Evolutionary conservation across 441 rosid genomes (phyloP).

Genomic region (Populus hybrid): DNA sequence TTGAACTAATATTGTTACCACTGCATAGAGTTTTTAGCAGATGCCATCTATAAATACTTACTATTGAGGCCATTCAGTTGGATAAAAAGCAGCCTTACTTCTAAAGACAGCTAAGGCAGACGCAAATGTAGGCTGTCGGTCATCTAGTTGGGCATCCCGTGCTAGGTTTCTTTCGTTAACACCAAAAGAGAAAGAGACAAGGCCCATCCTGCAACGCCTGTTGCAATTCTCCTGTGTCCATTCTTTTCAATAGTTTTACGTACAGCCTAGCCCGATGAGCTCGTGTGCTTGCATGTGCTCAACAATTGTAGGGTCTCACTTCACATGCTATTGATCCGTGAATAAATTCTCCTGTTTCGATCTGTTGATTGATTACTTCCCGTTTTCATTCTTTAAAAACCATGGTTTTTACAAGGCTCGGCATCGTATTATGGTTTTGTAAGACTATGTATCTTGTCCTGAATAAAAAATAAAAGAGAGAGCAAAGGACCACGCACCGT

Average conservation of each 20-base stretch:
- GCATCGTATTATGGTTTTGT: too few species aligned
- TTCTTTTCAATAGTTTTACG: not conserved
- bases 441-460: too few species aligned
- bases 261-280: not conserved
- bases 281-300: not conserved
- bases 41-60: not conserved
- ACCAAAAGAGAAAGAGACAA: not conserved
- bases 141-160: not conserved
- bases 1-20: not conserved
- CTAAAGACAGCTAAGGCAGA: not conserved
- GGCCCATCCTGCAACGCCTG: not conserved
- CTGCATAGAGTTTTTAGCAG: not conserved
- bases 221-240: not conserved
- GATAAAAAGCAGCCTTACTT: not conserved
- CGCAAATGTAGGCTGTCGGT: not conserved
- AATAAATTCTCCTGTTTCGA: not conserved
- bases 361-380: not conserved
- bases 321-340: not conserved
- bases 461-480: too few species aligned
- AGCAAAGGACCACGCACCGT: too few species aligned
- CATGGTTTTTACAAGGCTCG: too few species aligned
- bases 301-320: not conserved
- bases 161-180: not conserved
- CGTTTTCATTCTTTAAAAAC: not conserved
- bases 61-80: not conserved